Conservation (phyloP, 1,139 yeast genomes). For the Zygosaccharomyces sapae region DNA sequence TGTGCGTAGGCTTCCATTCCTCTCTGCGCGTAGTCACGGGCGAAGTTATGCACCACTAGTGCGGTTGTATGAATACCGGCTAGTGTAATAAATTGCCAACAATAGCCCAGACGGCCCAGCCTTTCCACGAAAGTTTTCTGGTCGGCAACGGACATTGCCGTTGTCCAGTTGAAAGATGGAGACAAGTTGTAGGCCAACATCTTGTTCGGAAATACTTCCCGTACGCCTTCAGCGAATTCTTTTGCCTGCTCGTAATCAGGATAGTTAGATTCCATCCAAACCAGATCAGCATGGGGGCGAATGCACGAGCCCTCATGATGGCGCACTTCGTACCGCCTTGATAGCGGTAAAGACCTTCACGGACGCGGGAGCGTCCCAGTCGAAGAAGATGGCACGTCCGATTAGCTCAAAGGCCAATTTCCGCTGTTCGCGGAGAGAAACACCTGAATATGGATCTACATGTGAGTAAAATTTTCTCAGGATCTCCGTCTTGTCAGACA, state of each 20-base stretch:
- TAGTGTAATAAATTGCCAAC: conserved; percentile 96
- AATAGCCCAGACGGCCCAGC: conserved; percentile 85
- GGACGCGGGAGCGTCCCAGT: conserved; percentile 97
- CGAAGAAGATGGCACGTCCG: conserved; percentile 82
- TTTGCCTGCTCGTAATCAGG: conserved; percentile 93
- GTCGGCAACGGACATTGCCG: conserved; percentile 82
- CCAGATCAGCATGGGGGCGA: conserved; percentile 93
- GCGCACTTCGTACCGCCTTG: conserved; percentile 97
- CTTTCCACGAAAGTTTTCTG: conserved; percentile 89
- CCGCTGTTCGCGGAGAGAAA: conserved; percentile 79
- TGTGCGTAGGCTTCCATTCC: conserved; percentile 98
- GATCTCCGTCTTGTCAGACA: conserved; percentile 60
- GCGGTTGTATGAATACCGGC: conserved; percentile 98
- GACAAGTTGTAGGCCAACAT: conserved; percentile 96
- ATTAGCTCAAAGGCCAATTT: conserved; percentile 68
- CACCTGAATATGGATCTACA: conserved; percentile 70
- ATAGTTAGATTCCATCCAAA: conserved; percentile 98
- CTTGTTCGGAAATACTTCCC: conserved; percentile 74
- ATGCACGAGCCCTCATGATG: conserved; percentile 94
- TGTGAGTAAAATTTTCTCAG: conserved; percentile 62
- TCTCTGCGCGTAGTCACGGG: conserved; percentile 68
- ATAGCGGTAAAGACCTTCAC: conserved; percentile 98
- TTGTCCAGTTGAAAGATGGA: conserved; percentile 97
- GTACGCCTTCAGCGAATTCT: conserved; percentile 91
- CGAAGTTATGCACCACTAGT: conserved; percentile 80